phyloP scores from a whole-genome alignment of 345 rosid species.

The Aurinia saxatilis region DNA sequence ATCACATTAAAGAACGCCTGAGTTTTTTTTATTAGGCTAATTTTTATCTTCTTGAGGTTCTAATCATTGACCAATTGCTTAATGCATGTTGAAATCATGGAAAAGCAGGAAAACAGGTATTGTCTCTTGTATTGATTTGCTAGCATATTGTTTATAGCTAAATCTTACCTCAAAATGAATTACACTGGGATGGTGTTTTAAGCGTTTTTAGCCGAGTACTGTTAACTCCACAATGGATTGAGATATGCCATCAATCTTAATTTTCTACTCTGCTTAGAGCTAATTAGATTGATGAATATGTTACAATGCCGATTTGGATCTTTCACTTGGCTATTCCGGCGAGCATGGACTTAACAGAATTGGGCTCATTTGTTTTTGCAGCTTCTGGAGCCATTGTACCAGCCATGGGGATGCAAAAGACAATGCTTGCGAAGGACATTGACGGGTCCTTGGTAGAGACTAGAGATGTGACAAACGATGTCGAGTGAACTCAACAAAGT shows the following conservation, averaged over 20 bases:
- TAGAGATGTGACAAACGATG: neutral
- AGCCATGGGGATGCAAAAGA: constrained; percentile 54
- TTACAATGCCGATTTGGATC: neutral
- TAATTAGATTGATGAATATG: neutral
- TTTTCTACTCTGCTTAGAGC: too few species aligned
- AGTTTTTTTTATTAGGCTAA: neutral
- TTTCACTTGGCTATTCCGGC: neutral
- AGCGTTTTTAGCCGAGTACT: neutral
- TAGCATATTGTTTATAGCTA: neutral
- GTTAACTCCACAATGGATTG: neutral
- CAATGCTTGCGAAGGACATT: constrained; percentile 77
- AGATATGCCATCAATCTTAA: too few species aligned
- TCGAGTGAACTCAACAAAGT: constrained; percentile 8
- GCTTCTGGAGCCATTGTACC: constrained; percentile 41
- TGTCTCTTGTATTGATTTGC: neutral
- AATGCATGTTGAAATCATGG: constrained; percentile 46
- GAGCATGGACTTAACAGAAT: neutral
- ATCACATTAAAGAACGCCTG: neutral
- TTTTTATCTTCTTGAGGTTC: neutral
- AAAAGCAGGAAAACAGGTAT: constrained; percentile 61
- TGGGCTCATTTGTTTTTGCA: constrained; percentile 13
- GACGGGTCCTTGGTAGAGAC: constrained; percentile 82
- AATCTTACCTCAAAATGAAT: neutral
- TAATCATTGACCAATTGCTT: constrained; percentile 19
- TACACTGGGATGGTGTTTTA: neutral